Evolutionary conservation across 129 eudicot genomes (phyloP).

Genomic region (Dittrichia graveolens): DNA sequence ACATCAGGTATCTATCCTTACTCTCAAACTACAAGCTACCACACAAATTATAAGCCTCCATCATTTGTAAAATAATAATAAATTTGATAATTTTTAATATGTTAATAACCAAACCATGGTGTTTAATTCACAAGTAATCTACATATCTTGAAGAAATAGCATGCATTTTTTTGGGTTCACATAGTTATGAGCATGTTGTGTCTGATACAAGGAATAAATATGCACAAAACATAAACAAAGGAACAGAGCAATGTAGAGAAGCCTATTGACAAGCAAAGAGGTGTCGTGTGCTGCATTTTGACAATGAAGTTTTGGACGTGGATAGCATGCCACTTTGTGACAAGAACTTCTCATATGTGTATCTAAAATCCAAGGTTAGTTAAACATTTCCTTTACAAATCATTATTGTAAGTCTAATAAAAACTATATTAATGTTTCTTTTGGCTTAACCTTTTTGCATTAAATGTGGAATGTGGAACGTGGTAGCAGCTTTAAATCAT

Average conservation of each 20-base stretch:
- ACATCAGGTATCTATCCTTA: no score
- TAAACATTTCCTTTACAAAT: no score
- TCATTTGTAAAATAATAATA: no score
- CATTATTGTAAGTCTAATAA: background rate
- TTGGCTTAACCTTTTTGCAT: background rate
- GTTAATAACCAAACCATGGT: no score
- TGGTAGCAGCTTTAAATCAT: no score
- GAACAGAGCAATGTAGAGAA: constrained; percentile 43
- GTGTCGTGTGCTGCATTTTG: constrained; percentile 80
- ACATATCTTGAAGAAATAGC: background rate
- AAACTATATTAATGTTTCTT: background rate
- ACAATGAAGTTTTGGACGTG: constrained; percentile 47
- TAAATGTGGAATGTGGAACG: no score
- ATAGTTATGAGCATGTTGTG: background rate
- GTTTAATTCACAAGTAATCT: no score
- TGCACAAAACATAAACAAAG: constrained; percentile 59
- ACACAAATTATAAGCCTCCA: no score
- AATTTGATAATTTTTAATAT: no score
- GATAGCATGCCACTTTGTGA: constrained; percentile 44
- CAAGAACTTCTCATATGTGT: constrained; percentile 49
- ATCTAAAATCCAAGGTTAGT: constrained; percentile 76
- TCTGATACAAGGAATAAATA: constrained; percentile 18
- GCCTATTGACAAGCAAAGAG: constrained; percentile 70
- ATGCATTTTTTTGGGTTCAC: background rate
- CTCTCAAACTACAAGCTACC: no score